Evolutionary conservation across 2,329 filamentous ascomycete genomes (phyloP).

Genomic region (Dothidotthia symphoricarpi): DNA sequence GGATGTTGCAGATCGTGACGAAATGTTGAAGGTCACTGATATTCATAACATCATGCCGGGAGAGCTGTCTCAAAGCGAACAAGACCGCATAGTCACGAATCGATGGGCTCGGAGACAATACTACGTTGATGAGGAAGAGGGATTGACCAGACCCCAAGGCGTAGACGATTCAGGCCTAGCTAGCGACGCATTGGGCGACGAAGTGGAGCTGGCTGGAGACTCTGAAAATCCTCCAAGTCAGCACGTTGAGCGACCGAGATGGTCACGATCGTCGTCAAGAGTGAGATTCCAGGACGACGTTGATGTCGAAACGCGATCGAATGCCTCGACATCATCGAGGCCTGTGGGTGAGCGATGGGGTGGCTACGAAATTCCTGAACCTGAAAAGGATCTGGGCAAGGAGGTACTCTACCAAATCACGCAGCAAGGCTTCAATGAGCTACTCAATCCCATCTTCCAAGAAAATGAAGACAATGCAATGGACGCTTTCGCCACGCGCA

Average conservation of each 20-base stretch:
- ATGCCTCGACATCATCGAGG: constrained; percentile 69
- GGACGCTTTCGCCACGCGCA: constrained; percentile 52
- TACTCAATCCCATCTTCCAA: constrained; percentile 84
- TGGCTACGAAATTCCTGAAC: constrained; percentile 73
- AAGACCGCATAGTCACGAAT: constrained; percentile 53
- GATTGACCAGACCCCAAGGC: constrained; percentile 46
- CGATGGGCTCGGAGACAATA: constrained; percentile 74
- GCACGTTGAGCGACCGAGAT: constrained; percentile 21
- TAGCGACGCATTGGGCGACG: constrained; percentile 10
- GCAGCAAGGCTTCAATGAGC: constrained; percentile 89
- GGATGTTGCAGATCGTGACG: constrained; percentile 23
- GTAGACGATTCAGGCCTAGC: constrained; percentile 8
- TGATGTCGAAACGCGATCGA: constrained; percentile 69
- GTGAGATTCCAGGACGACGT: constrained; percentile 72
- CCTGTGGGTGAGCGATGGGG: constrained; percentile 69
- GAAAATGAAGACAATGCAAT: constrained; percentile 74
- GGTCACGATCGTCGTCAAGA: constrained; percentile 74
- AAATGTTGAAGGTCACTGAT: constrained; percentile 15
- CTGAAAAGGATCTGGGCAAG: constrained; percentile 78
- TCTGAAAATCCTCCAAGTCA: constrained; percentile 5
- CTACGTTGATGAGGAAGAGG: constrained; percentile 84
- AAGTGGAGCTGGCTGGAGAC: constrained; percentile 3
- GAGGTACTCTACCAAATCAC: constrained; percentile 90
- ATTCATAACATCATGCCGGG: constrained; percentile 6
- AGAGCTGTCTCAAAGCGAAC: constrained; percentile 6